These are phyloP conservation scores for Ustulina deusta DNA, from an alignment of 2,329 filamentous ascomycete species.

Conservation along the genomic window DNA sequence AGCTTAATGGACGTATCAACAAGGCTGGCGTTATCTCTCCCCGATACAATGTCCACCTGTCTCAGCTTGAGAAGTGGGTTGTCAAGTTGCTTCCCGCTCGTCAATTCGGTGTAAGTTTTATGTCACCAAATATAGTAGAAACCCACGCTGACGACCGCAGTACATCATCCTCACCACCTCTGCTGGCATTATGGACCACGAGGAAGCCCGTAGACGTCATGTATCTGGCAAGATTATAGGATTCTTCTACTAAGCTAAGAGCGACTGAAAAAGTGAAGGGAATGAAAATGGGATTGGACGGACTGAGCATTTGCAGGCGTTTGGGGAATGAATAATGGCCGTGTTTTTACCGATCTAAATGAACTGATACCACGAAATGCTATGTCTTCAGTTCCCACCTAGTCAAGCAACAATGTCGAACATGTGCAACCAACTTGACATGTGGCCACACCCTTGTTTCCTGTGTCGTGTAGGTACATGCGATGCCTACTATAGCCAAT, in stretches of 20 bases:
- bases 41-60: slow-evolving; percentile 98
- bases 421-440: background rate
- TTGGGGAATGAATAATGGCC: slow-evolving; percentile 47
- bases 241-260: slow-evolving; percentile 89
- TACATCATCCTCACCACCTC: slow-evolving; percentile 99
- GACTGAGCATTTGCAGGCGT: slow-evolving; percentile 51
- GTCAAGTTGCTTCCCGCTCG: slow-evolving; percentile 98
- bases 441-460: background rate
- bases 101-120: slow-evolving; percentile 81
- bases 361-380: slow-evolving; percentile 49
- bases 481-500: too few relatives aligned
- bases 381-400: slow-evolving; percentile 39
- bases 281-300: slow-evolving; percentile 17
- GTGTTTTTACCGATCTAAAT: slow-evolving; percentile 45
- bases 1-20: slow-evolving; percentile 99
- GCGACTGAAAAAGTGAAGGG: slow-evolving; percentile 23
- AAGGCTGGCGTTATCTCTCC: slow-evolving; percentile 99
- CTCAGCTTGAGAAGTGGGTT: slow-evolving; percentile 99
- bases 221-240: slow-evolving; percentile 99
- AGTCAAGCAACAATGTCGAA: background rate
- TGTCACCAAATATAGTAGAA: background rate
- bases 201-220: slow-evolving; percentile 99
- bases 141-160: slow-evolving; percentile 14
- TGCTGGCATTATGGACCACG: slow-evolving; percentile 99
- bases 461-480: too few relatives aligned